A percentile compares a stretch with the other conserved stretches of the same genome.
Evolutionary conservation across 345 rosid species (phyloP).

Genomic region (Hypericum androsaemum): DNA sequence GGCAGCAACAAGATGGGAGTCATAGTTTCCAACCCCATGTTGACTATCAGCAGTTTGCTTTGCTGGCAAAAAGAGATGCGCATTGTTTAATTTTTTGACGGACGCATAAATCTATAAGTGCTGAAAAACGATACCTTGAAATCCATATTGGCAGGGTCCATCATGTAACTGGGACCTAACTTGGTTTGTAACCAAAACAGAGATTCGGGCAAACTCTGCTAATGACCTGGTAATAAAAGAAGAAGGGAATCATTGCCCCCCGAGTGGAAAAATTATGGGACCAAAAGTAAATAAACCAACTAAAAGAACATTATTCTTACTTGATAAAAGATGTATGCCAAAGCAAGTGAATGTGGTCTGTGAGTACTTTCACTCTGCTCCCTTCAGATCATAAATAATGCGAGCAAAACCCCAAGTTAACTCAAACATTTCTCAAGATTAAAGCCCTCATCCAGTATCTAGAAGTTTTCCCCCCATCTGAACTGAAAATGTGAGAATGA

Average conservation of each 20-base stretch:
- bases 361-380: conserved; percentile 43
- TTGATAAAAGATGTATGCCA: conserved; percentile 83
- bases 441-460: no score
- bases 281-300: conserved; percentile 2
- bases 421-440: no score
- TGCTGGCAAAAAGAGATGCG: conserved; percentile 18
- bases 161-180: conserved; percentile 59
- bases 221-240: conserved; percentile 43
- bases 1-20: conserved; percentile 73
- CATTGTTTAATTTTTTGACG: conserved; percentile 1
- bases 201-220: conserved; percentile 74
- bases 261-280: conserved; percentile 5
- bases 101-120: conserved; percentile 45
- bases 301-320: conserved; percentile 29
- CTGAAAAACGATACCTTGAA: conserved; percentile 45
- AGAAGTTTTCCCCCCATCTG: no score
- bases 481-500: neutral
- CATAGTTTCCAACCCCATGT: conserved; percentile 32
- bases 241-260: conserved; percentile 6
- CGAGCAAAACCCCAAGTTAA: neutral
- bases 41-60: conserved; percentile 26
- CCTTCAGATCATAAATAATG: conserved; percentile 28
- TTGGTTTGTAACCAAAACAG: conserved; percentile 79
- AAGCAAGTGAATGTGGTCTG: conserved; percentile 45
- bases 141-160: conserved; percentile 40